Percentiles rank a stretch among this genome's conserved stretches.
These are phyloP conservation scores for Apiospora hydei DNA, from an alignment of 2,329 filamentous ascomycete genomes.

Conservation along the genomic window DNA sequence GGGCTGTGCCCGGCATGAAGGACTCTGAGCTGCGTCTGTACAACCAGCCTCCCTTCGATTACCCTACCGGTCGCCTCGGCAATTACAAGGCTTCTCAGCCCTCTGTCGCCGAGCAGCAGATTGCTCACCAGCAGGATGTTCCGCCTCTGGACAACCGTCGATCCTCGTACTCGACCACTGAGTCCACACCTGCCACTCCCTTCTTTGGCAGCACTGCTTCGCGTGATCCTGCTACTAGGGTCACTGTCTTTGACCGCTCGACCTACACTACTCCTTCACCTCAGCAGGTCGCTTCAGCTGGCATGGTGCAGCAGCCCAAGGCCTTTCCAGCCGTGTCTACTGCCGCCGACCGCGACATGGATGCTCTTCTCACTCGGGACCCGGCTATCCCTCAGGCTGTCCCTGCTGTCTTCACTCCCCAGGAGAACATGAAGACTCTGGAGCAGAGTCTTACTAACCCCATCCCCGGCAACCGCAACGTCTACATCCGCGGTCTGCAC, in stretches of 20 bases:
- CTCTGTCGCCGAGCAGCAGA: constrained; percentile 61
- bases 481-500: constrained; percentile 96
- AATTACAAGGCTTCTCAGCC: constrained; percentile 49
- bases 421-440: constrained; percentile 85
- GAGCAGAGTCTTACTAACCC: constrained; percentile 95
- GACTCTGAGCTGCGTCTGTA: constrained; percentile 20
- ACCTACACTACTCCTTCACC: constrained; percentile 73
- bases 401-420: constrained; percentile 85
- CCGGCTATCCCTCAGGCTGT: constrained; percentile 88
- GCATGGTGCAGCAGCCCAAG: constrained; percentile 50
- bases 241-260: constrained; percentile 67
- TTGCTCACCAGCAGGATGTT: constrained; percentile 59
- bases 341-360: constrained; percentile 59
- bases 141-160: constrained; percentile 71
- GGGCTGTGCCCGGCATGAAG: neutral
- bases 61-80: constrained; percentile 36
- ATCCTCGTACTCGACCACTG: constrained; percentile 72
- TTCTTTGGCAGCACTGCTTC: constrained; percentile 66
- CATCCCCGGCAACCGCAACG: constrained; percentile 90
- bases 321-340: constrained; percentile 41
- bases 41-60: neutral
- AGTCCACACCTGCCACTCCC: constrained; percentile 71
- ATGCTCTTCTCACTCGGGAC: constrained; percentile 74
- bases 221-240: constrained; percentile 65
- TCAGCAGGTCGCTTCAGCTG: constrained; percentile 59